Evolutionary conservation across 352 stramenopile genomes (phyloP).

Genomic region (Phytophthora pini): DNA sequence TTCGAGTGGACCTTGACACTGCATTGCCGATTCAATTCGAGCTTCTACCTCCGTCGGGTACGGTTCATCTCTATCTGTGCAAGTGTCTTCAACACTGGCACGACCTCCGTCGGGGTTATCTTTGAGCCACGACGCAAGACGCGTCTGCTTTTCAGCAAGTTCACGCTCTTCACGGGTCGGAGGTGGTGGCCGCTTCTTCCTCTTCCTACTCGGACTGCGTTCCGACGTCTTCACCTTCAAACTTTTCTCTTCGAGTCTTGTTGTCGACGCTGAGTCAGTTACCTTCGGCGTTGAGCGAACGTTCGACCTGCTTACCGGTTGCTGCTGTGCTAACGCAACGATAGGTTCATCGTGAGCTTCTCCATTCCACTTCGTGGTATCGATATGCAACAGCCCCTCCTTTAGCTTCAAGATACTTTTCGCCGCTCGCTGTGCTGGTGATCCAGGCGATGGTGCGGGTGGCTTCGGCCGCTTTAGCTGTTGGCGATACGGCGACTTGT

Average conservation of each 20-base stretch:
- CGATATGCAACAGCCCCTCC: slow-evolving; percentile 41
- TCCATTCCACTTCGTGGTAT: slow-evolving; percentile 13
- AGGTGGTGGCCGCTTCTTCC: slow-evolving; percentile 25
- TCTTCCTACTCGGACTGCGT: slow-evolving; percentile 27
- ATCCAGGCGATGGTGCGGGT: slow-evolving; percentile 25
- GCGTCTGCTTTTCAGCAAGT: slow-evolving; percentile 23
- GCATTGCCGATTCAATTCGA: slow-evolving; percentile 44
- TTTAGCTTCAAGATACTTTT: slow-evolving; percentile 64
- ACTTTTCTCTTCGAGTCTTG: slow-evolving; percentile 2
- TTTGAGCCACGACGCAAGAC: slow-evolving; percentile 28
- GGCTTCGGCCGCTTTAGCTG: slow-evolving; percentile 23
- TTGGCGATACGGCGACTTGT: slow-evolving; percentile 53
- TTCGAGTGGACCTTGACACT: slow-evolving; percentile 19
- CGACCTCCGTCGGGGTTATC: slow-evolving; percentile 16
- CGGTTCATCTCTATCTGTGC: not conserved
- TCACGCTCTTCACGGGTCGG: slow-evolving; percentile 26
- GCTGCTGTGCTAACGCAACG: slow-evolving; percentile 13
- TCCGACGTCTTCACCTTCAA: slow-evolving; percentile 3
- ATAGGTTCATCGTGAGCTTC: slow-evolving; percentile 1
- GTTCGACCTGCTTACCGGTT: slow-evolving; percentile 1
- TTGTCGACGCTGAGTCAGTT: slow-evolving; percentile 10
- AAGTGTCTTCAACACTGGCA: slow-evolving; percentile 4
- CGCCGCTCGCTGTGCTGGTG: slow-evolving; percentile 57
- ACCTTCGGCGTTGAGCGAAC: slow-evolving; percentile 2
- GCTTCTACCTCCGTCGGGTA: slow-evolving; percentile 52